Base-by-base conservation (phyloP, 2,329 filamentous ascomycete genomes). In the Sarocladium strictum region DNA sequence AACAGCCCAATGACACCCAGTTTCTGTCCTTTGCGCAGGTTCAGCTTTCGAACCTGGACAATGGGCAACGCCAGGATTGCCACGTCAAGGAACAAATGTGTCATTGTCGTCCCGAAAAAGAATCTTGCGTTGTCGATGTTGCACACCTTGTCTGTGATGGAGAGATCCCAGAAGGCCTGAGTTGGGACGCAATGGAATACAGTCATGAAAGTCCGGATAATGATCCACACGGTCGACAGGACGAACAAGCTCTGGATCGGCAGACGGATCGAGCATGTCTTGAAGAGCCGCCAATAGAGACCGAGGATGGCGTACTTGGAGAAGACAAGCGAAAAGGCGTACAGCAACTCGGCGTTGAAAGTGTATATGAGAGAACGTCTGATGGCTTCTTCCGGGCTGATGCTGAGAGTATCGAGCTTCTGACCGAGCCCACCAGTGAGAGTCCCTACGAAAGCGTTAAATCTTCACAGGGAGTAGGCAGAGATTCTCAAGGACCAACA, bases 281-380 rank as follows among this genome's bases (percentile, higher is more conserved):
- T 60, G 55, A 68, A 68, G 54, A 68, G 59, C 23, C 66, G 63
- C 63, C 62, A 66, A 59, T 68, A 68, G 21, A 68, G 63, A 19
- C 54, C 58, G 7, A 68, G 56, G 12, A 67, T 61, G 1, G 66
- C 60, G 1, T 60, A 53, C 54, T 68, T 67, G 2, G 58, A 61
- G 27, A 61, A 62, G 32, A 61, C 64, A 0, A 68, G 56, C 0
- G 64, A 59, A 1, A 58, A 62, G 2, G 63, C 63, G 45, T 68
- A 68, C 15, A 64, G 38, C 0, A 67, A 17, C 37, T 67, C 65
- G 19, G 56, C 58, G 15, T 38, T 38, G 35, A 38, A 38, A 64
- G 21, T 27, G 17, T 29, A 29, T 2, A 24, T 33, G n/a, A 29
- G 32, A 15, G 38, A 33, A 27, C 35, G 24, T 26, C 35, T n/a